Evolutionary conservation across 306 rosid genomes (phyloP).

Genomic region (Albizia julibrissin): DNA sequence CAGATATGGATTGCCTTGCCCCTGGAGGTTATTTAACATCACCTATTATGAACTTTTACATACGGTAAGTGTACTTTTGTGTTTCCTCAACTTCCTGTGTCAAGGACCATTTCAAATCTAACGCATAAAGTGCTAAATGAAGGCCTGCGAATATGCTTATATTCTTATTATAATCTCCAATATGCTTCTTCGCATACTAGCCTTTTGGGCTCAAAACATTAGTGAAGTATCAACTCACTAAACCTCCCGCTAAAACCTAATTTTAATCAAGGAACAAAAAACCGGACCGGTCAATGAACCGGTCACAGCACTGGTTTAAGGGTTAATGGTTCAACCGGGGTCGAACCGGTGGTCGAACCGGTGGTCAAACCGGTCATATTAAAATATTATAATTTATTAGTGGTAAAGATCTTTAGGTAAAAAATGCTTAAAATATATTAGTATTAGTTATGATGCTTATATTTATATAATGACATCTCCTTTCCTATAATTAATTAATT

Average conservation of each 20-base stretch:
- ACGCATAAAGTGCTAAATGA: not conserved
- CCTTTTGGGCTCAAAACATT: not conserved
- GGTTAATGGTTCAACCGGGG: too few species aligned
- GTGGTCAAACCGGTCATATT: too few species aligned
- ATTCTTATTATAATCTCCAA: not conserved
- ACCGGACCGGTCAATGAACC: too few species aligned
- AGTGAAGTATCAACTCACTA: not conserved
- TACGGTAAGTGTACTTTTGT: slow-evolving; percentile 57
- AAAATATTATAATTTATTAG: too few species aligned
- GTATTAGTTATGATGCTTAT: too few species aligned
- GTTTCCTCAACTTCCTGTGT: not conserved
- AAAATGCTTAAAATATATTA: too few species aligned
- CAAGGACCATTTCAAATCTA: not conserved
- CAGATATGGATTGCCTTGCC: slow-evolving; percentile 75
- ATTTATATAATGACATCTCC: too few species aligned
- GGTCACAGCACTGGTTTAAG: too few species aligned
- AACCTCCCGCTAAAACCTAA: not conserved
- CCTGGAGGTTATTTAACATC: slow-evolving; percentile 82
- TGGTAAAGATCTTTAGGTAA: too few species aligned
- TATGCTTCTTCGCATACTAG: not conserved
- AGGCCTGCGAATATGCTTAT: not conserved
- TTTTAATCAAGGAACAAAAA: not conserved
- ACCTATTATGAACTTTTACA: slow-evolving; percentile 88
- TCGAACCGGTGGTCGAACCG: too few species aligned
- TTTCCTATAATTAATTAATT: too few species aligned